Base-by-base conservation (phyloP, 176 grass and related monocot genomes). In the Oryza longistaminata region DNA sequence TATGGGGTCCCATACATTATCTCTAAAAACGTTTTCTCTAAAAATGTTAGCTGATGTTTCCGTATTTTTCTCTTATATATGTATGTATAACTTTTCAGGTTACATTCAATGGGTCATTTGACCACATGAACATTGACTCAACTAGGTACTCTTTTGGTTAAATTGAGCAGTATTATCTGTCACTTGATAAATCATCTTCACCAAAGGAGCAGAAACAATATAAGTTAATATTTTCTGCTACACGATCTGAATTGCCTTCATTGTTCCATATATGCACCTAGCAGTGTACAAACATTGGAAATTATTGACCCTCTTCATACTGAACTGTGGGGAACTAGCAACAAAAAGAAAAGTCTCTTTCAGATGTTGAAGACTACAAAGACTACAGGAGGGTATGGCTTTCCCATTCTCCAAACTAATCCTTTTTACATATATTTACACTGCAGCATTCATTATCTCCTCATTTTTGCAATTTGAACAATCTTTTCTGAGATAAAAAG, bases 311-410 rank as follows among this genome's bases (percentile, higher is more conserved):
- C 95, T 80, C 87, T 95, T 49, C 93, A 98, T 89, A 90, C 87
- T 71, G 95, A 98, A 77, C 83, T 93, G 37, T 95, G 87, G 91
- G 93, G 93, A 44, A 87, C 91, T 24, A 83, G 91, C 85, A 92
- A 88, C 73, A 98, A 98, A 87, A 98, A 95, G 89, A 98, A 94
- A 88, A 98, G 93, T 79, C 93, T 98, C 26, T 98, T 98, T 85
- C 91, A 93, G 86, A 93, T 95, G 93, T 81, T 98, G 78, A 98
- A 93, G 88, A 95, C 89, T 85, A 98, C 95, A 76, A 98, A 94
- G 77, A 98, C 95, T 80, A 87, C 80, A 61, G 95, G 95, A 91
- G 95, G 95, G 95, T 95, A 98, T 78, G 48, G 62, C 60, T 86
- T 86, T 60, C 53, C 72, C 43, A 66, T 11, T 11, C 67, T n/a